phyloP scores from a whole-genome alignment of 2,329 filamentous ascomycete genomes.

The Talaromyces sp. region DNA sequence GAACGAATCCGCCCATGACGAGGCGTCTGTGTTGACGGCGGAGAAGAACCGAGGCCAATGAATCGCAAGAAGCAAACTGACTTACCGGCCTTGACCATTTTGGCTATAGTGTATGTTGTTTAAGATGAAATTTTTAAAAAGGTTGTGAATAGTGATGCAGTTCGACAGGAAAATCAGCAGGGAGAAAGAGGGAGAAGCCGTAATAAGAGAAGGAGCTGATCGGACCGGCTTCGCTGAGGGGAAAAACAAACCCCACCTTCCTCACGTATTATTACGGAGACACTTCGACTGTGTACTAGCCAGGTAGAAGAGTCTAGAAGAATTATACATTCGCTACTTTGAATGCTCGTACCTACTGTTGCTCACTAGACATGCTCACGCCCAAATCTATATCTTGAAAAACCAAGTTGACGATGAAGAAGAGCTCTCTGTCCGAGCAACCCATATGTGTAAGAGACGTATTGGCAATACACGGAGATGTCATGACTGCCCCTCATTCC shows the following conservation, averaged over 20 bases:
- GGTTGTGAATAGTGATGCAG: background rate
- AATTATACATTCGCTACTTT: background rate
- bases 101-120: conserved; percentile 50
- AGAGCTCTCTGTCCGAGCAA: background rate
- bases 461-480: background rate
- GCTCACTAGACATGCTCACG: too few species aligned
- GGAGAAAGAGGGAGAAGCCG: background rate
- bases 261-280: background rate
- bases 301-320: background rate
- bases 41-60: conserved; percentile 10
- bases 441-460: background rate
- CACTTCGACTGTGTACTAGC: background rate
- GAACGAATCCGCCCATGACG: conserved; percentile 16
- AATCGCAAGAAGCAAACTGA: conserved; percentile 28
- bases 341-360: background rate
- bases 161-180: background rate
- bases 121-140: background rate
- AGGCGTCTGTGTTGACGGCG: background rate
- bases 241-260: conserved; percentile 4
- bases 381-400: too few species aligned
- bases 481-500: background rate
- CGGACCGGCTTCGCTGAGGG: conserved; percentile 9
- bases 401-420: too few species aligned
- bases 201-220: conserved; percentile 1
- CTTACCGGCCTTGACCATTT: conserved; percentile 98